Conservation (phyloP, 345 rosid genomes). For the Citrus sp. region DNA sequence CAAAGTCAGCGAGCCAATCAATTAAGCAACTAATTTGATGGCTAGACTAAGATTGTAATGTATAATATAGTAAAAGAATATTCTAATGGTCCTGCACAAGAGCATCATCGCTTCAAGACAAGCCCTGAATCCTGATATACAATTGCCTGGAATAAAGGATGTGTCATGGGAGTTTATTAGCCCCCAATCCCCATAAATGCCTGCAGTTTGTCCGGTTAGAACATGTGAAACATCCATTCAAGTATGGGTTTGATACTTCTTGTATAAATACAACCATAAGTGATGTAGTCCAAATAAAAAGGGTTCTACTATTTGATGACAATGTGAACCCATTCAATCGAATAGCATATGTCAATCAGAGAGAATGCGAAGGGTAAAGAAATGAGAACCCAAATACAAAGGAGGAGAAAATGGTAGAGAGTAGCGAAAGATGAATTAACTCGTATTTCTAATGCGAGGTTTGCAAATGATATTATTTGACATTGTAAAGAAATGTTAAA, state of each 20-base stretch:
- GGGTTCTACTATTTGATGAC: neutral
- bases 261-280: neutral
- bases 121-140: neutral
- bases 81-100: neutral
- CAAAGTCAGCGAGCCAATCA: constrained; percentile 16
- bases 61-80: neutral
- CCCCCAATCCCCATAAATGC: neutral
- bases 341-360: neutral
- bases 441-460: neutral
- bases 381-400: neutral
- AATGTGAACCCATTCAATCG: neutral
- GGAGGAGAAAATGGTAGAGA: neutral
- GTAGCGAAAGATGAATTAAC: neutral
- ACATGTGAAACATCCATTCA: neutral
- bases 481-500: neutral
- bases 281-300: neutral
- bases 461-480: neutral
- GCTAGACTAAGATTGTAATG: constrained; percentile 1
- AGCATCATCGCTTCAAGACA: constrained; percentile 4
- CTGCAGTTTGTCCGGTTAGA: constrained; percentile 2
- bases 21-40: constrained; percentile 11
- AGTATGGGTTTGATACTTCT: neutral
- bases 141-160: neutral
- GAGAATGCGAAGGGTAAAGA: neutral
- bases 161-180: neutral